Base-by-base conservation (phyloP, 768 basidiomycete genomes). In the Boletus rufocinnamomeus region DNA sequence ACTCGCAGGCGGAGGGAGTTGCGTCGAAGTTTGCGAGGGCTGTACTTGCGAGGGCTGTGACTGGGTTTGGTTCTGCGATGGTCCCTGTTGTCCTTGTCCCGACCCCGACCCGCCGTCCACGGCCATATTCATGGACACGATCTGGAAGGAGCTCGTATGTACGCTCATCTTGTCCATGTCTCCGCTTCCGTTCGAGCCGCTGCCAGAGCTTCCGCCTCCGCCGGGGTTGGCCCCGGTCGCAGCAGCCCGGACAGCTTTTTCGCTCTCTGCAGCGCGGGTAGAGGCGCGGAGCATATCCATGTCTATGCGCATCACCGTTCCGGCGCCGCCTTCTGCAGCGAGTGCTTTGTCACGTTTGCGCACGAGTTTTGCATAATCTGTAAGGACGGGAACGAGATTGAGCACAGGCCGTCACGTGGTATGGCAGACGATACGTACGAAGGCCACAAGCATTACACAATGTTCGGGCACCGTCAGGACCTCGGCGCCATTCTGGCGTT, bases 401-500 rank as follows among this genome's bases (percentile, higher is more conserved):
- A n/a, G 28, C 6, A 27, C 17, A 25, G 10, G 23, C 11, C 16
- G 1, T 13, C 34, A 45, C 43, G 27, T 34, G 9, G 34, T 2
- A 55, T 40, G 51, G 25, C 6, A 40, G 27, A 21, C 2, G 41
- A 51, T 28, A 60, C 55, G 70, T 71, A 93, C 91, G 91, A 64
- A 93, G 74, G 34, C 91, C 91, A 74, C 91, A 93, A 44, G 91
- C 91, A 70, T 92, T 93, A 69, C 91, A 93, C 65, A 93, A 69
- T 9, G 91, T 93, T 67, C 91, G 76, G 27, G 91, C 90, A 5
- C 91, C 91, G 67, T 92, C 91, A 3, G 91, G 91, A 17, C 91
- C 91, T 27, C 90, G 82, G 53, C 91, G 75, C 91, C 91, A 93
- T 71, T 93, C 91, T n/a, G 91, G 91, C 5, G 91, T 93, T 69